These are phyloP conservation scores for Passalora sequoiae DNA, from an alignment of 2,329 filamentous ascomycete genomes.

Conservation along the genomic window DNA sequence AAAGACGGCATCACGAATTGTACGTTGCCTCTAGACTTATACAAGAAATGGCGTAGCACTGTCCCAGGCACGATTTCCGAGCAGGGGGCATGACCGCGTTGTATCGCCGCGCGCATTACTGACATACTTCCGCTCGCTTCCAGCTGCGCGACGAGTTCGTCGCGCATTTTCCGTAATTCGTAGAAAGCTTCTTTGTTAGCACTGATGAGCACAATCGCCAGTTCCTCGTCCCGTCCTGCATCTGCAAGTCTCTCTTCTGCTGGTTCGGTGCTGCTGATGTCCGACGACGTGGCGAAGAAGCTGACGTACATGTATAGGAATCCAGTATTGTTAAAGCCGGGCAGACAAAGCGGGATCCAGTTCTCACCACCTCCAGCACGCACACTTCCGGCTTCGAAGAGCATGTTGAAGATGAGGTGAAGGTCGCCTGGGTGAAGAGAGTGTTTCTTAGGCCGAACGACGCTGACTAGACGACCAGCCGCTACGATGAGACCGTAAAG, in stretches of 20 bases:
- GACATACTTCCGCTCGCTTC: constrained; percentile 69
- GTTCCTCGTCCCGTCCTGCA: constrained; percentile 50
- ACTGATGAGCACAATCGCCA: constrained; percentile 91
- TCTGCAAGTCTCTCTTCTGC: constrained; percentile 33
- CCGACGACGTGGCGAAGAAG: constrained; percentile 70
- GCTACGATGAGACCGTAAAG: constrained; percentile 93
- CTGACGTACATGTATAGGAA: constrained; percentile 99
- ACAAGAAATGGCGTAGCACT: constrained; percentile 83
- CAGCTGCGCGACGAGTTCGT: constrained; percentile 62
- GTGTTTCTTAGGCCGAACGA: constrained; percentile 88
- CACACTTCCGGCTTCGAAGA: constrained; percentile 90
- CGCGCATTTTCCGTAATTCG: constrained; percentile 68
- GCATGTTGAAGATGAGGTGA: constrained; percentile 98
- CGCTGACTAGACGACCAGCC: constrained; percentile 86
- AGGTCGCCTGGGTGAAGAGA: constrained; percentile 93
- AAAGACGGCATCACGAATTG: constrained; percentile 91
- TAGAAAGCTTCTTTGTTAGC: constrained; percentile 92
- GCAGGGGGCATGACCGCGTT: constrained; percentile 63
- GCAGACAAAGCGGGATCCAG: constrained; percentile 93
- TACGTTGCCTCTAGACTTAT: constrained; percentile 90
- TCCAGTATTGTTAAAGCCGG: constrained; percentile 93
- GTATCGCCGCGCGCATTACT: constrained; percentile 66
- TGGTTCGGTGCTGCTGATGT: constrained; percentile 19
- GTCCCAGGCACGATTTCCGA: constrained; percentile 75
- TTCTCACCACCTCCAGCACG: constrained; percentile 92